Evolutionary conservation across 306 rosid genomes (phyloP).

Genomic region (Pterocarpus macrocarpus): DNA sequence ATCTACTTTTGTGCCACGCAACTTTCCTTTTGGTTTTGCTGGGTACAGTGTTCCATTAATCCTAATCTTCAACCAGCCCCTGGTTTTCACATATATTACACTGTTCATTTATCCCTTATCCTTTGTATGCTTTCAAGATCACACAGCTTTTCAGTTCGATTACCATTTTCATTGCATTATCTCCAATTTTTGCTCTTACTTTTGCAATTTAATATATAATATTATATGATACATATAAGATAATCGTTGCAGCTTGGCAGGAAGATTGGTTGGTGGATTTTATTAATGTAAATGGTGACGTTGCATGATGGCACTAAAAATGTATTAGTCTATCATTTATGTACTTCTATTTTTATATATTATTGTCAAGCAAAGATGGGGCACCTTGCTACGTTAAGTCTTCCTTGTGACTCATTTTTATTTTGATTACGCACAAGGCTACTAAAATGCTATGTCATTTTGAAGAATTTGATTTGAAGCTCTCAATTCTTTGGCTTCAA

Average conservation of each 20-base stretch:
- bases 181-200: conserved; percentile 37
- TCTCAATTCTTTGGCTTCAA: conserved; percentile 7
- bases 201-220: conserved; percentile 25
- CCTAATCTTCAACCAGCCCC: conserved; percentile 5
- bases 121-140: conserved; percentile 30
- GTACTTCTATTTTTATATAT: background rate
- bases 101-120: conserved; percentile 67
- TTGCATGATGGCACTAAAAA: conserved; percentile 27
- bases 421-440: conserved; percentile 27
- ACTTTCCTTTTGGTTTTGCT: conserved; percentile 39
- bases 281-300: conserved; percentile 42
- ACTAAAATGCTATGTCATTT: background rate
- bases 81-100: conserved; percentile 47
- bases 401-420: conserved; percentile 6
- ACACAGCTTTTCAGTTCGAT: conserved; percentile 42
- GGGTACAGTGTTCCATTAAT: background rate
- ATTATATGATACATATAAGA: background rate
- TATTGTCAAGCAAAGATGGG: background rate
- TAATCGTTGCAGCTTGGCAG: conserved; percentile 27
- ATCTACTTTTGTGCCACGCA: conserved; percentile 55
- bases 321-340: conserved; percentile 30
- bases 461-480: background rate
- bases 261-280: conserved; percentile 47
- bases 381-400: conserved; percentile 11
- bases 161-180: conserved; percentile 9